Evolutionary conservation across 352 stramenopile genomes (phyloP), one percentile per base, ranked within the genome.

Genomic region (Pythium periplocum): DNA sequence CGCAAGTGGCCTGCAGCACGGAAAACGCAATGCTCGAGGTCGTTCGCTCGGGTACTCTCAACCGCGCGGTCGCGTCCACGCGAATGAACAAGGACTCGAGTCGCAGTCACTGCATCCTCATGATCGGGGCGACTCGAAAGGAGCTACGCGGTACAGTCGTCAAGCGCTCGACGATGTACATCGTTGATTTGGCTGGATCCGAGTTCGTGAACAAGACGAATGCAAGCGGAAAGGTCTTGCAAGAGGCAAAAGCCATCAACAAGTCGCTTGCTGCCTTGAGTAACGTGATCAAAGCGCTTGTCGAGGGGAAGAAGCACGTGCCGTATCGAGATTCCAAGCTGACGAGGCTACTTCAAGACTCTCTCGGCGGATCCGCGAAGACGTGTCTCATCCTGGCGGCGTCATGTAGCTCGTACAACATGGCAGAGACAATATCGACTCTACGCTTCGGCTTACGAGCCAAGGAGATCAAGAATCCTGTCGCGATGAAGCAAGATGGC

Each of bases 301-400:
- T 74, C 6, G 79, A 92, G 6, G 66, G 69, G 52, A 88, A 89
- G 48, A 86, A 86, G 38, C 73, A 87, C 59, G 69, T 87, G 31
- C 73, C 76, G 37, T 93, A 95, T 47, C 69, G 84, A 3, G 83
- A 95, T 54, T 91, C 78, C 2, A 95, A 94, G 61, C 78, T 95
- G 46, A 95, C 86, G 12, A 63, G 78, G n/a, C 55, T 95, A 12
- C 53, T 95, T 4, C 80, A 93, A 64, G 92, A 98, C 60, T 94
- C 81, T 31, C 71, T 98, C 0, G 91, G 94, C 30, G 94, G 94
- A 4, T 78, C 78, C 35, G 95, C 90, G 48, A 98, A 98, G 66
- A 98, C 95, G 12, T 97, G 91, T 51, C 85, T 99, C 52, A 97
- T 99, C 56, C 89, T 97, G 1, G 97, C 96, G 4, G 75, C 98